A percentile compares a stretch with the other conserved stretches of the same genome.
Evolutionary conservation across 345 rosid genomes (phyloP).

Genomic region (Syzygium aromaticum): DNA sequence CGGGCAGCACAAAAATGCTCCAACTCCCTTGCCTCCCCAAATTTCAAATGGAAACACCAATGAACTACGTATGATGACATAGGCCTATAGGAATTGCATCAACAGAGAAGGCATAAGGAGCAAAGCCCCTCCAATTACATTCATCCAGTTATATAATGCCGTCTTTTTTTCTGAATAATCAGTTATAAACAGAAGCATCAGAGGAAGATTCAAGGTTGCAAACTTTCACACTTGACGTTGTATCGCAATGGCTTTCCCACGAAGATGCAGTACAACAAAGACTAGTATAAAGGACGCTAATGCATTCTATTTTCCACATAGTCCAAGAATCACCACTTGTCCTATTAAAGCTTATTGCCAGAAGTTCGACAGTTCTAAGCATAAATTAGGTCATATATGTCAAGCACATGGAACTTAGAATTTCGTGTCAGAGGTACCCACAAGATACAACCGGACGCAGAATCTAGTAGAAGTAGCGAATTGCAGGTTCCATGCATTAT

Average conservation of each 20-base stretch:
- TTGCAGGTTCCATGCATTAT: neutral
- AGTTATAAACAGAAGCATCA: neutral
- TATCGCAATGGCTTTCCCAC: neutral
- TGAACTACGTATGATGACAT: neutral
- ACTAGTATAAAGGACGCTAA: neutral
- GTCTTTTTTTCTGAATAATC: neutral
- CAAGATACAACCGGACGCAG: neutral
- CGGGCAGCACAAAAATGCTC: neutral
- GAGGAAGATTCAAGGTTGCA: neutral
- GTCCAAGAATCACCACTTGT: neutral
- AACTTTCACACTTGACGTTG: neutral
- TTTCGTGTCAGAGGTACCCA: rapidly evolving
- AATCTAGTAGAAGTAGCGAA: neutral
- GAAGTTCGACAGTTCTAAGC: neutral
- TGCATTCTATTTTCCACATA: neutral
- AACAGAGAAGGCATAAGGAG: neutral
- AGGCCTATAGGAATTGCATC: neutral
- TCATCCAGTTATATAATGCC: neutral
- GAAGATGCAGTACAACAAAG: neutral
- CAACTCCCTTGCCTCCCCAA: neutral
- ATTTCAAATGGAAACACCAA: neutral
- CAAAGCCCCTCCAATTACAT: neutral
- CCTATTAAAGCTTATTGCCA: neutral
- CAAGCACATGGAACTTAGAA: neutral
- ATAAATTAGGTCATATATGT: neutral